Base-by-base conservation (phyloP, 352 stramenopile species). In the Phytophthora litchii region DNA sequence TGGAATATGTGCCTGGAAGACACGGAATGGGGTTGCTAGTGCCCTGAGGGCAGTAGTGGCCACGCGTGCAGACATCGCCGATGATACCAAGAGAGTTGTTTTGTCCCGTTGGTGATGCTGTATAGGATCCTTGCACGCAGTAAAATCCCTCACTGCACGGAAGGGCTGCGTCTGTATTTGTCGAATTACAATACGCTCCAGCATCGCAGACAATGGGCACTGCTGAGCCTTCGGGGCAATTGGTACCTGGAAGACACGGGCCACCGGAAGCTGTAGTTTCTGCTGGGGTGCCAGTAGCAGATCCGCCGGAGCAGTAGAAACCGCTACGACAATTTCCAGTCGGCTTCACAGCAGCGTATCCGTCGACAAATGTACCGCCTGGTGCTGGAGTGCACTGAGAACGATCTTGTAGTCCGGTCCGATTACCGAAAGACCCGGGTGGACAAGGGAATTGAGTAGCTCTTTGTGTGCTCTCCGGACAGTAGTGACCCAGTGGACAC, bases 51-150 rank as follows among this genome's bases (percentile, higher is more conserved):
- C 88, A 97, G 57, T 92, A 97, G 44, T 92, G 84, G 1, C 89
- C 89, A 1, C 48, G 53, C 5, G 72, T 70, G 36, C 83, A 95
- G 0, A 92, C 70, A 47, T 96, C 56, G 7, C 87, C 87, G 23
- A 96, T 92, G 0, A 65, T 70, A 2, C 85, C 85, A 6, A 93
- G 67, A 10, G 76, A 80, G 56, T 93, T 94, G 46, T 64, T 81
- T 57, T 91, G 67, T 0, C 85, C 83, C 0, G 81, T 92, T 7
- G 85, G 85, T 2, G 72, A 88, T 7, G 80, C 69, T 1, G 85
- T 94, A 59, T 78, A 96, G 11, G 84, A 93, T 8, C 85, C 84
- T 59, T 95, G 88, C 0, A 96, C 67, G 46, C 91, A 98, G 60
- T 95, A 97, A 60, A 92, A 97, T 0, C 92, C 92, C 29, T 78